phyloP scores from a whole-genome alignment of 192 early-diverging fungal genomes.

The Cladochytrium replicatum region DNA sequence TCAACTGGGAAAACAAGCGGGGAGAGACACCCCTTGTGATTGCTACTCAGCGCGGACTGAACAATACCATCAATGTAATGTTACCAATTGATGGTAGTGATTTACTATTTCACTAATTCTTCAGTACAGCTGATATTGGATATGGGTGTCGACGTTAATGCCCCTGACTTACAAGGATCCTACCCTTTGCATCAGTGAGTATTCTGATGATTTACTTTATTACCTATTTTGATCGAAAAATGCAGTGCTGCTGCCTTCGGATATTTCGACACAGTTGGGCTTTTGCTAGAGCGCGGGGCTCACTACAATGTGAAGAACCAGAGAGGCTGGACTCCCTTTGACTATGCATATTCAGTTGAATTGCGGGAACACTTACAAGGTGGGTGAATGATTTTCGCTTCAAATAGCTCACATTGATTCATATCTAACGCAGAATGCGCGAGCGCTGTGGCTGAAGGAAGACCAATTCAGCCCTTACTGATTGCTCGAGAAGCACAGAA shows the following conservation, averaged over 20 bases:
- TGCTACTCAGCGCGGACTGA: constrained; percentile 26
- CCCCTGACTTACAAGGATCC: constrained; percentile 32
- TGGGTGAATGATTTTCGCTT: constrained; percentile 1
- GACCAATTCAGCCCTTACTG: constrained; percentile 14
- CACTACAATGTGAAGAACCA: constrained; percentile 28
- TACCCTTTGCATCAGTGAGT: constrained; percentile 37
- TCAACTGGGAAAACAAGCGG: constrained; percentile 25
- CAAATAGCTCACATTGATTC: background rate
- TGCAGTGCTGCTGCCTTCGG: constrained; percentile 32
- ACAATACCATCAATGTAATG: constrained; percentile 16
- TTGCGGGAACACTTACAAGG: constrained; percentile 28
- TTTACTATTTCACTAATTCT: background rate
- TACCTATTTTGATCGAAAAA: background rate
- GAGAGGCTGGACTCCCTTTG: constrained; percentile 35
- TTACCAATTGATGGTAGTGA: background rate
- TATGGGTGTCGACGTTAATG: constrained; percentile 30
- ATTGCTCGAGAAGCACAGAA: constrained; percentile 3
- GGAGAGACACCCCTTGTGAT: constrained; percentile 36
- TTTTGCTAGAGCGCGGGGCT: constrained; percentile 32
- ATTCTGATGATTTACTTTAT: background rate
- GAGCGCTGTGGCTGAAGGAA: constrained; percentile 16
- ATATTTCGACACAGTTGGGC: constrained; percentile 26
- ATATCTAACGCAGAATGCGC: constrained; percentile 11
- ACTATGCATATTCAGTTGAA: constrained; percentile 35
- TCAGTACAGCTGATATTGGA: constrained; percentile 24